Conservation (phyloP, 2,329 filamentous ascomycete genomes). For the Pseudogymnoascus sp. region DNA sequence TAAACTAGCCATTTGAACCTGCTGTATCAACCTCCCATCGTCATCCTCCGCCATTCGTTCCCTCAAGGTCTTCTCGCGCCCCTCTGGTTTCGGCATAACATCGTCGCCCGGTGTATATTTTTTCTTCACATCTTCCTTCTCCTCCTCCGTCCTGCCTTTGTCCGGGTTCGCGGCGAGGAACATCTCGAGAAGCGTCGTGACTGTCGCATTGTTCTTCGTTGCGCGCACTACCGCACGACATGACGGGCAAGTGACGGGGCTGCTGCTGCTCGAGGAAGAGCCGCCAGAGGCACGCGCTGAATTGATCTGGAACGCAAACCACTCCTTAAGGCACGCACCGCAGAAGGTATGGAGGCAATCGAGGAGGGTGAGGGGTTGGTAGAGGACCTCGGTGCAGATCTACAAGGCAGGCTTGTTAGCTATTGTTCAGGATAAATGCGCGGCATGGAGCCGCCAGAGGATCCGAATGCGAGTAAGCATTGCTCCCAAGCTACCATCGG, state of each 20-base stretch:
- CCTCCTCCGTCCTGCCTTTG: slow-evolving; percentile 58
- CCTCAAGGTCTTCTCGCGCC: slow-evolving; percentile 43
- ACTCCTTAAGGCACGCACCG: slow-evolving; percentile 89
- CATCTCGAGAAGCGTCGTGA: slow-evolving; percentile 85
- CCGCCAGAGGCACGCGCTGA: slow-evolving; percentile 22
- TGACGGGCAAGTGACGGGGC: slow-evolving; percentile 78
- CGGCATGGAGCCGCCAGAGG: not conserved
- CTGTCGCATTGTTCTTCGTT: slow-evolving; percentile 82
- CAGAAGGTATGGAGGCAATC: slow-evolving; percentile 96
- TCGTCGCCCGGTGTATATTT: slow-evolving; percentile 77
- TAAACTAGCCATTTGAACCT: slow-evolving; percentile 67
- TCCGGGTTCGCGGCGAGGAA: slow-evolving; percentile 73
- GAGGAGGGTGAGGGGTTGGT: slow-evolving; percentile 82
- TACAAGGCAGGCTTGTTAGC: slow-evolving; percentile 31
- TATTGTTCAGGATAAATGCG: slow-evolving; percentile 10
- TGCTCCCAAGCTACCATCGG: not conserved
- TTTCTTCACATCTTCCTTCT: slow-evolving; percentile 67
- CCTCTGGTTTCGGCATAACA: slow-evolving; percentile 59
- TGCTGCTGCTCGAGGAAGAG: slow-evolving; percentile 18
- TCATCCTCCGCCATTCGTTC: slow-evolving; percentile 53
- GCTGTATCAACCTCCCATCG: slow-evolving; percentile 61
- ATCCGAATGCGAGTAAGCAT: not conserved
- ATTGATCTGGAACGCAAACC: slow-evolving; percentile 69
- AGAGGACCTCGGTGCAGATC: slow-evolving; percentile 96
- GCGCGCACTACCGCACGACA: slow-evolving; percentile 82